Conservation (phyloP, 148 eudicot genomes). For the Chenopodium formosanum region DNA sequence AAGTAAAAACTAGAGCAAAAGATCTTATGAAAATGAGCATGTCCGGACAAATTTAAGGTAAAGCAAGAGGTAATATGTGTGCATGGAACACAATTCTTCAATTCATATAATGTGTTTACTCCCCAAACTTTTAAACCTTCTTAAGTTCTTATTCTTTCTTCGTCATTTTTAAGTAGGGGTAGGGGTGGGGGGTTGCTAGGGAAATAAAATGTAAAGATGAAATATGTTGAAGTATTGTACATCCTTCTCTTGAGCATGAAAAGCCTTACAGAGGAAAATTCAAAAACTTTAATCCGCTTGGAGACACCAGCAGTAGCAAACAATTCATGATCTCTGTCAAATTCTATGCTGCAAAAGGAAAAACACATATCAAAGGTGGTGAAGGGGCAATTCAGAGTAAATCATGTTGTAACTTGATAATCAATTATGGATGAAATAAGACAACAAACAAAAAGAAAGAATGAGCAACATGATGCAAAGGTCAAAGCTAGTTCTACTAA, state of each 20-base stretch:
- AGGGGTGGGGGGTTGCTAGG: neutral
- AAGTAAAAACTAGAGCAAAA: neutral
- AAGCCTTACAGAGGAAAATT: conserved; percentile 68
- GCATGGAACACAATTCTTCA: neutral
- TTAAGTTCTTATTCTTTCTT: neutral
- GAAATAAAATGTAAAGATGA: neutral
- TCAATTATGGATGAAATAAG: neutral
- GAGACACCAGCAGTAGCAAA: conserved; percentile 99
- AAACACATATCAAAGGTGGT: conserved; percentile 7
- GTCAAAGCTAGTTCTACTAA: neutral
- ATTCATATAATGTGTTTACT: neutral
- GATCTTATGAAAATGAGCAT: neutral
- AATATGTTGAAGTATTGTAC: no score
- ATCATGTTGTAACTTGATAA: neutral
- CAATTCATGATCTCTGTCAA: conserved; percentile 86
- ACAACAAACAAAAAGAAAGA: neutral
- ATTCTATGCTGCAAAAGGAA: conserved; percentile 78
- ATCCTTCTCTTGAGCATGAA: conserved; percentile 2
- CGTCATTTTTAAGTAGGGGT: neutral
- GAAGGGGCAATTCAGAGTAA: neutral
- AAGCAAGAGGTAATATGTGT: neutral
- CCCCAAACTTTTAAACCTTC: neutral
- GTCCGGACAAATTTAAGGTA: neutral
- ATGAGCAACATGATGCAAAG: neutral
- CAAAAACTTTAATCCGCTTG: conserved; percentile 84